Percentiles rank a stretch among this genome's conserved stretches.
Conservation (phyloP, 495 filamentous ascomycete genomes). For the Hyaloscypha variabilis region DNA sequence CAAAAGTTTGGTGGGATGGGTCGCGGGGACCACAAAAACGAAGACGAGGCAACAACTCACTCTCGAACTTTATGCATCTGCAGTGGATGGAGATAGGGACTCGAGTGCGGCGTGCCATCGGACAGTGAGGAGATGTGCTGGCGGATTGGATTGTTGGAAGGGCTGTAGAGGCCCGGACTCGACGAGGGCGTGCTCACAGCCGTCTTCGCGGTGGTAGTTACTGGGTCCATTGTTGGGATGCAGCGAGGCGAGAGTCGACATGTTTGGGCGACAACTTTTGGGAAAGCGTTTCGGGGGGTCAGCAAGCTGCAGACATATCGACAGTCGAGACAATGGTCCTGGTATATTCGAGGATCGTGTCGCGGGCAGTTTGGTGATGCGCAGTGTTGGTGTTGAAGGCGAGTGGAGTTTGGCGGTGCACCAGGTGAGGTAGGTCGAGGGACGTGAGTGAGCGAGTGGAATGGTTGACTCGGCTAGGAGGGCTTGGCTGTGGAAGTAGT, state of each 20-base stretch:
- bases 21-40: constrained; percentile 1
- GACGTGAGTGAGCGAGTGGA: neutral
- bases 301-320: constrained; percentile 23
- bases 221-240: constrained; percentile 30
- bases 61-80: constrained; percentile 46
- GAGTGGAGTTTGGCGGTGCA: too few relatives aligned
- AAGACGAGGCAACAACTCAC: constrained; percentile 38
- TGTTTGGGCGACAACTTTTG: constrained; percentile 9
- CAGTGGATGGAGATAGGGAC: constrained; percentile 36
- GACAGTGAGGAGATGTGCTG: constrained; percentile 18
- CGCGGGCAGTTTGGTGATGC: constrained; percentile 1
- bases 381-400: neutral
- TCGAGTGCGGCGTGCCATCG: constrained; percentile 31
- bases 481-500: neutral
- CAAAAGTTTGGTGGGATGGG: constrained; percentile 12
- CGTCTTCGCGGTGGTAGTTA: constrained; percentile 23
- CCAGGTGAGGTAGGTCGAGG: neutral
- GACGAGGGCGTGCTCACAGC: constrained; percentile 31
- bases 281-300: constrained; percentile 4
- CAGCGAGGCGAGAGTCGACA: constrained; percentile 23
- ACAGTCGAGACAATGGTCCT: constrained; percentile 1
- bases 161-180: constrained; percentile 35
- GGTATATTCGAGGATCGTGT: constrained; percentile 1
- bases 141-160: constrained; percentile 17
- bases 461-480: neutral